Percentiles rank a stretch among this genome's conserved stretches.
Evolutionary conservation across 1,139 yeast species (phyloP).

Genomic region (Waltiozyma sp.): DNA sequence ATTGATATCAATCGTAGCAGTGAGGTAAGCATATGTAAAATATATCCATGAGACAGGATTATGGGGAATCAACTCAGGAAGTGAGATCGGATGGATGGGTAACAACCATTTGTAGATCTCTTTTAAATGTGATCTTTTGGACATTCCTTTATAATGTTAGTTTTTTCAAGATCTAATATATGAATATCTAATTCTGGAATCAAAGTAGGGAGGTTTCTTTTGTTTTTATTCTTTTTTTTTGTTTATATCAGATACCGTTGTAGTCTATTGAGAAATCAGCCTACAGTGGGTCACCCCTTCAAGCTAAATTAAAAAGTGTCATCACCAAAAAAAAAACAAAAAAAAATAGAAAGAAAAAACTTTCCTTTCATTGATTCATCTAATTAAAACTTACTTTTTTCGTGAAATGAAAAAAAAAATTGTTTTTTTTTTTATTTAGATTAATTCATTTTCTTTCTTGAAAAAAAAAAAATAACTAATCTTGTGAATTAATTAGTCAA

Average conservation of each 20-base stretch:
- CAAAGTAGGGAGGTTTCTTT: no score
- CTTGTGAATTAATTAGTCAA: not conserved
- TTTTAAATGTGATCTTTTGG: constrained; percentile 21
- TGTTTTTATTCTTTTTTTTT: no score
- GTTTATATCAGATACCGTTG: constrained; percentile 95
- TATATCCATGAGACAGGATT: constrained; percentile 52
- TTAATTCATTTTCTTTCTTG: not conserved
- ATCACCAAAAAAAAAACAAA: constrained; percentile 28
- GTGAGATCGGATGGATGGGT: constrained; percentile 27
- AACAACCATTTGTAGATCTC: constrained; percentile 25
- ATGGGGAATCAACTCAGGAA: constrained; percentile 41
- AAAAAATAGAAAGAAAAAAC: no score
- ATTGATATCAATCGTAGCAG: constrained; percentile 4
- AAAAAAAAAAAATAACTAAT: no score
- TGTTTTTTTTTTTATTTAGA: not conserved
- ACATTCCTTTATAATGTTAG: constrained; percentile 14
- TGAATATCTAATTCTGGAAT: no score
- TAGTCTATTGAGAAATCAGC: constrained; percentile 90
- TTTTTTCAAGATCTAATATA: not conserved
- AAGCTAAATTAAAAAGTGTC: constrained; percentile 31
- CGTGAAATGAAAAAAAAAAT: not conserved
- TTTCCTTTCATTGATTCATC: no score
- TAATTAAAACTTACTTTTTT: not conserved
- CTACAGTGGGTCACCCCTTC: constrained; percentile 51
- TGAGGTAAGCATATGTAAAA: constrained; percentile 28